Percentiles rank a stretch among this genome's conserved stretches.
Conservation (phyloP, 257 asterid genomes). For the Gynochthodes officinalis region DNA sequence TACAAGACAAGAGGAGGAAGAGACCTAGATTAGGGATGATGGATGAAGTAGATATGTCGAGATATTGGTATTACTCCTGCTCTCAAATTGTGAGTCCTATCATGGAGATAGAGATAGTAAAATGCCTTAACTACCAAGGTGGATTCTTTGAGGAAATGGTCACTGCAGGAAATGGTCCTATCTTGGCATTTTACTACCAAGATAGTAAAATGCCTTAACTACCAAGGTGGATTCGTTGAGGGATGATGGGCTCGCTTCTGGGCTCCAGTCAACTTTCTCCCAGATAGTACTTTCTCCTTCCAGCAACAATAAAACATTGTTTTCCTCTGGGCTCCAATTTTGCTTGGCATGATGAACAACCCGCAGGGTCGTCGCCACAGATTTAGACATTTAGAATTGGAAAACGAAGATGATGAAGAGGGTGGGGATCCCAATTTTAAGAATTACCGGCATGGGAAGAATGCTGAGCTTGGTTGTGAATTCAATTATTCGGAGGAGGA, state of each 20-base stretch:
- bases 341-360: conserved; percentile 67
- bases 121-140: conserved; percentile 67
- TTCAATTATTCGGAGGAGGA: conserved; percentile 46
- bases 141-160: conserved; percentile 82
- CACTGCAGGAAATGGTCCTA: conserved; percentile 30
- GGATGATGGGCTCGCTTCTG: conserved; percentile 46
- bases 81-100: conserved; percentile 62
- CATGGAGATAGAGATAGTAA: conserved; percentile 47
- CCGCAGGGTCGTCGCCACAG: conserved; percentile 40
- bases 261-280: no score
- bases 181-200: conserved; percentile 43
- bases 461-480: conserved; percentile 45
- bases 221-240: conserved; percentile 75
- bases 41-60: conserved; percentile 46
- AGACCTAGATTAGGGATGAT: conserved; percentile 18
- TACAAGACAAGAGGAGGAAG: not conserved
- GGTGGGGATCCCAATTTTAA: conserved; percentile 2
- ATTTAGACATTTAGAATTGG: conserved; percentile 41
- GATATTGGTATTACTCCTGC: conserved; percentile 80
- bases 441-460: conserved; percentile 14
- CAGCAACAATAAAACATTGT: no score
- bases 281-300: conserved; percentile 72
- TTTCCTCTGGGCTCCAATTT: conserved; percentile 88
- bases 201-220: conserved; percentile 61
- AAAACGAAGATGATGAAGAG: conserved; percentile 29